Evolutionary conservation across 306 rosid species (phyloP), one percentile per base, ranked within the genome.

Genomic region (Cyclanthera cordifolia): DNA sequence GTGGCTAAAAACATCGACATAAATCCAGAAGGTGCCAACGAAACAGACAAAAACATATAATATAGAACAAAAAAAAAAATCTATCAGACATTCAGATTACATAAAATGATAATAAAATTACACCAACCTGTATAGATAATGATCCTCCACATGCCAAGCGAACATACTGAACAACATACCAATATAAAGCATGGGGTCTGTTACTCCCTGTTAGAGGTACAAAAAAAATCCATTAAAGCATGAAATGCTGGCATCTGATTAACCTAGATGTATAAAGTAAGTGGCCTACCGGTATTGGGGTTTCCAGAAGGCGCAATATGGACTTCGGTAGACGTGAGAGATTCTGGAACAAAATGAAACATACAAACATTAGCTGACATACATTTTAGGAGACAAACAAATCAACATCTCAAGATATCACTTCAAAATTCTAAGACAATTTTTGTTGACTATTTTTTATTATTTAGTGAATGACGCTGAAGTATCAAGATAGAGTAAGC

Each of bases 121-220:
- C 71, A 46, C 64, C 49, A 79, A 94, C 99, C 99, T 94, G 83
- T 94, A 94, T 77, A 94, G 74, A 80, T 83, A 94, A 81, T 94
- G 99, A 81, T 94, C 99, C 73, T 94, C 97, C 82, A 94, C 99
- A 14, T 94, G 97, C 99, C 99, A 94, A 21, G 99, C 99, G 77
- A 94, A 94, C 90, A 94, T 78, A 63, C 99, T 94, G 72, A 94
- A 94, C 41, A 94, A 82, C 97, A 94, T 94, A 74, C 97, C 97
- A 78, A 94, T 85, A 87, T 94, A 94, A 30, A 94, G 84, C 99
- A 94, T 94, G 69, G 99, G 97, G 72, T 94, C 99, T 2, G 99
- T 94, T 53, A 94, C 99, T 63, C 99, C 99, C 99, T 94, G 86
- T 86, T 53, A 76, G 66, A 81, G 16, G 53, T 80, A 37, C 52